Conservation (phyloP, 768 basidiomycete genomes). For the Mycena albidolilacea region DNA sequence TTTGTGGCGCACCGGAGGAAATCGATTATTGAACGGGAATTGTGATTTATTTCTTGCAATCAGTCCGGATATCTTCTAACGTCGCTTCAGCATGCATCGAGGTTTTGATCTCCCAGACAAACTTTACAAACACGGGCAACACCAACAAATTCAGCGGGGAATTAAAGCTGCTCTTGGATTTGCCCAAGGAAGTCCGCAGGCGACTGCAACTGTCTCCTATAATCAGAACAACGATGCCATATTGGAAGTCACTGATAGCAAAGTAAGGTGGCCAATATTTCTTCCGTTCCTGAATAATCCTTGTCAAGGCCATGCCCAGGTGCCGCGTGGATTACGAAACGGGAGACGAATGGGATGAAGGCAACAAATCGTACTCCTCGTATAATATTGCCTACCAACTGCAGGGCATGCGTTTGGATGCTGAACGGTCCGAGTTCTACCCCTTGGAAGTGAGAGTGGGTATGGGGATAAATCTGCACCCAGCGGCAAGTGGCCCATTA, state of each 20-base stretch:
- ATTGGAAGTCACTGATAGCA: constrained; percentile 11
- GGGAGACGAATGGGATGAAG: constrained; percentile 16
- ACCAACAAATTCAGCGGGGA: neutral
- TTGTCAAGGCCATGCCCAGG: constrained; percentile 2
- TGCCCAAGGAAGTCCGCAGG: constrained; percentile 4
- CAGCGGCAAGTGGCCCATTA: neutral
- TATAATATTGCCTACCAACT: neutral
- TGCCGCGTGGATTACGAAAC: constrained; percentile 4
- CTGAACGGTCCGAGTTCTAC: neutral
- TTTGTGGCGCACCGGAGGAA: neutral
- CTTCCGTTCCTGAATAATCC: neutral
- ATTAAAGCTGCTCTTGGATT: constrained; percentile 11
- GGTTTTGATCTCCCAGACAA: constrained; percentile 9
- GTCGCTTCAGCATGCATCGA: constrained; percentile 12
- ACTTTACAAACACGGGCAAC: constrained; percentile 6
- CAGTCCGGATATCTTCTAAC: neutral
- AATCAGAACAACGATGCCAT: neutral
- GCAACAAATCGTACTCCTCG: constrained; percentile 8
- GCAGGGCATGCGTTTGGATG: too few relatives aligned
- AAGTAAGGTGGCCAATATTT: neutral
- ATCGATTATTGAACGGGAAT: constrained; percentile 2
- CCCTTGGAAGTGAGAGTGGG: neutral
- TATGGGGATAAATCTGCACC: constrained; percentile 10
- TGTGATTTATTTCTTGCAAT: constrained; percentile 3
- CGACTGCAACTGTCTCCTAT: neutral